Evolutionary conservation across 2,329 filamentous ascomycete species (phyloP).

Genomic region (Alternaria tenuissima): DNA sequence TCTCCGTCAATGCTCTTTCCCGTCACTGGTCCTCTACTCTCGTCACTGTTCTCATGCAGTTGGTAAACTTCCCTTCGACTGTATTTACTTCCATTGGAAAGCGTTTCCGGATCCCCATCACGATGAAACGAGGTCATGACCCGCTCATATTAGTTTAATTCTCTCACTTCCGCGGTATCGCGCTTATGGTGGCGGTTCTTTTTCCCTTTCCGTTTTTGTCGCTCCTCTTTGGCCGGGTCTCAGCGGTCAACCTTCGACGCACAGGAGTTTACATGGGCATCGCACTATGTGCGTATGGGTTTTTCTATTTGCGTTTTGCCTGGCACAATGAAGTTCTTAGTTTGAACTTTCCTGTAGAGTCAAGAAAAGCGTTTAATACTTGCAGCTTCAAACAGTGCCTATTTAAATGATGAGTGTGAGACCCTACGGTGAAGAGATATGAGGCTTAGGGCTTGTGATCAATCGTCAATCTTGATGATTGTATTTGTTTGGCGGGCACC

Average conservation of each 20-base stretch:
- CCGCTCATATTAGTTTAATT: constrained; percentile 35
- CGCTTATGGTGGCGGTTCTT: constrained; percentile 14
- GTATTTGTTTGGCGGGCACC: not conserved
- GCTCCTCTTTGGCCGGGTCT: constrained; percentile 13
- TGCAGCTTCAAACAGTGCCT: constrained; percentile 19
- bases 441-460: not conserved
- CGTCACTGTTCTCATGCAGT: constrained; percentile 4
- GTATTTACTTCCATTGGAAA: constrained; percentile 47
- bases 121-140: constrained; percentile 51
- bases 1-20: constrained; percentile 1
- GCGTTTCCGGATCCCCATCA: constrained; percentile 37
- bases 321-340: constrained; percentile 12
- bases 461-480: not conserved
- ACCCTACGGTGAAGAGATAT: not conserved
- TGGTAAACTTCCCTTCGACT: constrained; percentile 29
- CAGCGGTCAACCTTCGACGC: constrained; percentile 18
- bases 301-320: constrained; percentile 16
- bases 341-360: constrained; percentile 19
- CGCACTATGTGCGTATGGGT: constrained; percentile 26
- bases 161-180: constrained; percentile 20
- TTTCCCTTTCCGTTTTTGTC: constrained; percentile 23
- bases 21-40: constrained; percentile 6
- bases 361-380: constrained; percentile 37
- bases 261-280: constrained; percentile 31
- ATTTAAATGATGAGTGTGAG: not conserved